Evolutionary conservation across 768 basidiomycete genomes (phyloP).

Genomic region (Amanita rimosa): DNA sequence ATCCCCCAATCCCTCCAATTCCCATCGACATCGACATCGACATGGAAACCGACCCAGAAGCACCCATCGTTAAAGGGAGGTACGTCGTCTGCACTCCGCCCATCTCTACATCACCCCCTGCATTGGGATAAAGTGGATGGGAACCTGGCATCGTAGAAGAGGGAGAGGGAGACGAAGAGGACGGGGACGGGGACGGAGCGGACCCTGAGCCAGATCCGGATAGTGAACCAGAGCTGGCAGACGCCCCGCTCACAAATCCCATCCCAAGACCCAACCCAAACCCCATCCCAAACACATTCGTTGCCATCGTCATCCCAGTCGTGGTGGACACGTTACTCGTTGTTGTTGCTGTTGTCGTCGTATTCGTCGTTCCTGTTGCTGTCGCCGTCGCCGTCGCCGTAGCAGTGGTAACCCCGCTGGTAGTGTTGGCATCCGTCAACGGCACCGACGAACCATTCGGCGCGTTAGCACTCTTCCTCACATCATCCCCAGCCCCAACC

Average conservation of each 20-base stretch:
- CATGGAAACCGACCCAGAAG: not conserved
- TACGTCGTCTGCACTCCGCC: not conserved
- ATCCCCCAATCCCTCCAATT: not conserved
- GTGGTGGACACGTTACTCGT: not conserved
- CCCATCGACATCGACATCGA: constrained; percentile 5
- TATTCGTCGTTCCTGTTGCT: not conserved
- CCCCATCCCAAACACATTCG: constrained; percentile 17
- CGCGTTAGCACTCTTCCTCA: not conserved
- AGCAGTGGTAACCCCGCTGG: not conserved
- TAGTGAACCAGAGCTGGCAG: no score
- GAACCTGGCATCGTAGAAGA: not conserved
- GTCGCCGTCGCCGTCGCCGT: not conserved
- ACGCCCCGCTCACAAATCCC: constrained; percentile 4
- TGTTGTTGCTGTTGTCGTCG: no score
- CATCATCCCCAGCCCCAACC: not conserved
- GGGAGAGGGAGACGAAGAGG: not conserved
- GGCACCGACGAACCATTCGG: no score
- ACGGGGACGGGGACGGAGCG: not conserved
- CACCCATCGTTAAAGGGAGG: not conserved
- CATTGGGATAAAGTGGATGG: not conserved
- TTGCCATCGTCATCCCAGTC: not conserved
- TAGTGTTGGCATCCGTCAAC: no score
- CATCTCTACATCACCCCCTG: not conserved
- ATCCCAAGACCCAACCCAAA: constrained; percentile 9
- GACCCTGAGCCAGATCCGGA: not conserved